Percentiles rank a stretch among this genome's conserved stretches.
Conservation (phyloP, 2,329 filamentous ascomycete genomes). For the Diaporthe amygdali region DNA sequence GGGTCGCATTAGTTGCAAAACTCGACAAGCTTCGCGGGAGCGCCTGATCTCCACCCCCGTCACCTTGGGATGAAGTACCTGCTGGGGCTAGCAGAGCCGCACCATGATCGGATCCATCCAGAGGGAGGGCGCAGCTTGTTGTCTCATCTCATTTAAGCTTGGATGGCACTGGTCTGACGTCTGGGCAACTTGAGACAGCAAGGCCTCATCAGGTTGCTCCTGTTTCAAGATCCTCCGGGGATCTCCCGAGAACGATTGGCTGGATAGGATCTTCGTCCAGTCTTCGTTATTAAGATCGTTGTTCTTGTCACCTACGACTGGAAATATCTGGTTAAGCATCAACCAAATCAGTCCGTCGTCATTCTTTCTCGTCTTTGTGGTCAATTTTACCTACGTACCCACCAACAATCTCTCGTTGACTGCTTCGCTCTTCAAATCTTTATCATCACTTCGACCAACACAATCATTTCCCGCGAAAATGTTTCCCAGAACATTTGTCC, state of each 20-base stretch:
- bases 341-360: neutral
- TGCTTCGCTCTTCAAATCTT: neutral
- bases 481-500: neutral
- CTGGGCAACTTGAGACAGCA: constrained; percentile 19
- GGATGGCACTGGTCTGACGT: constrained; percentile 6
- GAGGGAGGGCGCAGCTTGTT: neutral
- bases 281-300: neutral
- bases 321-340: neutral
- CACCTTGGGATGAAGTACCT: neutral
- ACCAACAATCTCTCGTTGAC: neutral
- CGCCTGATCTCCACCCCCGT: neutral
- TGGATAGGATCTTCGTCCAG: neutral
- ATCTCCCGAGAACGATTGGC: neutral
- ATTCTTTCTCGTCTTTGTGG: neutral
- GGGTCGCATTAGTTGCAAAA: neutral
- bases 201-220: constrained; percentile 13
- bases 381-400: neutral
- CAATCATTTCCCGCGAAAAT: neutral
- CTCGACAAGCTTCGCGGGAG: constrained; percentile 1
- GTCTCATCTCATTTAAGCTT: neutral
- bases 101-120: neutral
- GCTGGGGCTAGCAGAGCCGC: neutral
- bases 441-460: neutral
- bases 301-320: neutral
- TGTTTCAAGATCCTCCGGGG: neutral